Conservation (phyloP, 106 monocot species). For the Dendrobium nobile region DNA sequence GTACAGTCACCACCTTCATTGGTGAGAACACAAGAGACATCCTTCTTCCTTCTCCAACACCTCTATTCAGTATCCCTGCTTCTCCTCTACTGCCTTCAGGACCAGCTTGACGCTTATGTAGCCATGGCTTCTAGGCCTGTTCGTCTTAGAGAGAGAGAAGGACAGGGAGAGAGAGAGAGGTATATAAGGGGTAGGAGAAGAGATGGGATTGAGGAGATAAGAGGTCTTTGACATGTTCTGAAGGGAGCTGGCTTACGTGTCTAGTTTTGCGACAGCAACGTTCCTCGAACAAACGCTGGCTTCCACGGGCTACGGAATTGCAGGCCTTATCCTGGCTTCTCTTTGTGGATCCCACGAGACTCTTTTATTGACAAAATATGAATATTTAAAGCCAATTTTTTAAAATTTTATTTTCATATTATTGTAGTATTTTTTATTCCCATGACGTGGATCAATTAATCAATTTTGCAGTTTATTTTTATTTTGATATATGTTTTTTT, state of each 20-base stretch:
- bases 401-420: too few relatives aligned
- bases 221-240: constrained; percentile 10
- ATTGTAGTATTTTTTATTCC: too few relatives aligned
- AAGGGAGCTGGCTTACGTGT: neutral
- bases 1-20: neutral
- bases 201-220: neutral
- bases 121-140: neutral
- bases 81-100: neutral
- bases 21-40: constrained; percentile 2
- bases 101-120: neutral
- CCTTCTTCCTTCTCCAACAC: neutral
- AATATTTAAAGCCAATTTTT: too few relatives aligned
- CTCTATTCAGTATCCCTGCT: neutral
- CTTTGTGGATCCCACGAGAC: neutral
- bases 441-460: too few relatives aligned
- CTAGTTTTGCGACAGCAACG: constrained; percentile 13
- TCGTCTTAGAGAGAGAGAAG: neutral
- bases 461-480: too few relatives aligned
- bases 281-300: neutral
- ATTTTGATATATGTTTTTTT: too few relatives aligned
- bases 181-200: neutral
- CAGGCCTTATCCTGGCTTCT: neutral
- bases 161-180: neutral
- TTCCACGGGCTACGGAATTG: neutral
- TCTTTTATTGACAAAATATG: too few relatives aligned